A percentile compares a stretch with the other conserved stretches of the same genome.
phyloP scores from a whole-genome alignment of 2,329 filamentous ascomycete species.

The Falciphora oryzae region DNA sequence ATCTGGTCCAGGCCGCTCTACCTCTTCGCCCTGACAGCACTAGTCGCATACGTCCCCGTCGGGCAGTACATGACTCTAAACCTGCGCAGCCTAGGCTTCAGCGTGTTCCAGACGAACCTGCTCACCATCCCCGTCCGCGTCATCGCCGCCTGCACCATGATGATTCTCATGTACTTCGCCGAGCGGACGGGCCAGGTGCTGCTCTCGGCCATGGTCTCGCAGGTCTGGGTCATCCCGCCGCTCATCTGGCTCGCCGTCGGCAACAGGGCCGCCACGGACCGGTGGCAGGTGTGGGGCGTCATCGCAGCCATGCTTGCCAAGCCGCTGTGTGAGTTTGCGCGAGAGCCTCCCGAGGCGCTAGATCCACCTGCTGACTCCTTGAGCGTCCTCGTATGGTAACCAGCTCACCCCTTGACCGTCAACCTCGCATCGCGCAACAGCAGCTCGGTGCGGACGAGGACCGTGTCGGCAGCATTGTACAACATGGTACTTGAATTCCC shows the following conservation, averaged over 20 bases:
- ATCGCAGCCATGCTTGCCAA: constrained; percentile 22
- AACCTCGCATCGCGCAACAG: constrained; percentile 57
- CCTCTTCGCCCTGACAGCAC: constrained; percentile 13
- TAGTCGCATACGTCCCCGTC: constrained; percentile 12
- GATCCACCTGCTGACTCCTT: no score
- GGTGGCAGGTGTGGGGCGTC: constrained; percentile 36
- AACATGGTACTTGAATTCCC: constrained; percentile 36
- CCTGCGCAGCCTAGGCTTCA: constrained; percentile 13
- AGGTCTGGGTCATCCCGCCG: constrained; percentile 57
- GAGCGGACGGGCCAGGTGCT: constrained; percentile 44
- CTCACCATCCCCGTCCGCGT: constrained; percentile 18
- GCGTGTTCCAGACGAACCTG: constrained; percentile 15
- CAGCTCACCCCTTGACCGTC: constrained; percentile 33
- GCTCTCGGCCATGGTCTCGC: constrained; percentile 40
- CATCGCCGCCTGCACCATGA: constrained; percentile 34
- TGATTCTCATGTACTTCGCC: constrained; percentile 32
- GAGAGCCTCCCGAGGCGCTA: no score
- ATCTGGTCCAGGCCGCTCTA: constrained; percentile 14
- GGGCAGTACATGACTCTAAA: constrained; percentile 14
- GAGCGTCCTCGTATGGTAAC: no score
- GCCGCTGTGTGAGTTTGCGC: no score
- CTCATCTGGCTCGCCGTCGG: constrained; percentile 43
- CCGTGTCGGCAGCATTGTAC: constrained; percentile 55
- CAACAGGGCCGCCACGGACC: constrained; percentile 29
- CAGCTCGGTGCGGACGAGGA: constrained; percentile 55